Base-by-base conservation (phyloP, 2,329 filamentous ascomycete species). In the Thielaviopsis ethacetica region DNA sequence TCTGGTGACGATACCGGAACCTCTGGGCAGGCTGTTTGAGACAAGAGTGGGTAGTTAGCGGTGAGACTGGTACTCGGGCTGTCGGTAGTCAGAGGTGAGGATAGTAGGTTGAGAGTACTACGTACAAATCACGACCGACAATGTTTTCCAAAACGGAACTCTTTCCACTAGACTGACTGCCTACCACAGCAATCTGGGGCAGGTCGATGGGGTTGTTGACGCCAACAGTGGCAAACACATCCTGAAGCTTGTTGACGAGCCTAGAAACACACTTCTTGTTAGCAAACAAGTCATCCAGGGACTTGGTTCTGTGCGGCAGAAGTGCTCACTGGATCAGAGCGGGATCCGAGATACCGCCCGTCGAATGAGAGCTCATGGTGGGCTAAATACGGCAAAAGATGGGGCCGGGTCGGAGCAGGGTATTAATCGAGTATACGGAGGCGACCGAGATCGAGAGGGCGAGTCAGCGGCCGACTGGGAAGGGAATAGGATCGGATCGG, bases 121-220 rank as follows among this genome's bases (percentile, higher is more conserved):
- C 88, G 76, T 79, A 97, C 91, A 98, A 98, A 75, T 98, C 93
- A 77, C 93, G 83, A 61, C 93, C 93, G 60, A 98, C 93, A 68
- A 98, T 98, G 70, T 98, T 98, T 74, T 98, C 93, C 68, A 98
- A 75, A 66, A 98, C 93, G 19, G 93, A 98, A 79, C 90, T 96
- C 84, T 98, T 98, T 75, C 93, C 93, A 72, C 91, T 96, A 21
- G 93, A 98, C 76, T 98, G 93, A 73, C 91, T 96, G 69, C 93
- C 93, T 60, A 98, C 93, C 65, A 98, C 93, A 66, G 86, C 91
- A 71, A 98, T 98, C 77, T 98, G 93, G 59, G 93, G 93, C 64
- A 98, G 76, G 76, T 98, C 93, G 78, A 98, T 98, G 63, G 93
- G 93, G 74, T 98, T 98, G 81, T 95, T 93, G 68, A 97, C 93